These are phyloP conservation scores for Aciculosporium take DNA, from an alignment of 2,329 filamentous ascomycete species.

Conservation along the genomic window DNA sequence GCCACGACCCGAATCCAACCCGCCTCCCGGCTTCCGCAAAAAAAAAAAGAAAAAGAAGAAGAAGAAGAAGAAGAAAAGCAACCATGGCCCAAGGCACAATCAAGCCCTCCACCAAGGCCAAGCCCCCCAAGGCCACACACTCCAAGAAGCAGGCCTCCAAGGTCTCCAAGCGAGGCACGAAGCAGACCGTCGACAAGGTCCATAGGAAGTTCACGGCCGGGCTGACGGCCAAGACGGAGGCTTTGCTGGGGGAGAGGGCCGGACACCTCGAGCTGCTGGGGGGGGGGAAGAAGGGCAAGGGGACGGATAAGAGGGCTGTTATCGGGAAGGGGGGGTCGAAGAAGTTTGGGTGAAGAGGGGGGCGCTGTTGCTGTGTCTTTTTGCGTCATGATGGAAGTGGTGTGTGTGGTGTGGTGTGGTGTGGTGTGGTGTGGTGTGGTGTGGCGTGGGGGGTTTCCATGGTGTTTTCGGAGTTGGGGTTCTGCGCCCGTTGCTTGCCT, in stretches of 20 bases:
- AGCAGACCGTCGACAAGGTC: constrained; percentile 35
- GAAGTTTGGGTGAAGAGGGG: constrained; percentile 42
- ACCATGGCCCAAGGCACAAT: constrained; percentile 41
- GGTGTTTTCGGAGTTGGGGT: too few species aligned
- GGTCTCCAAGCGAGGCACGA: constrained; percentile 33
- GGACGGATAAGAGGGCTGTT: constrained; percentile 22
- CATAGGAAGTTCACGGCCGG: constrained; percentile 41
- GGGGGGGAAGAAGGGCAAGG: constrained; percentile 34
- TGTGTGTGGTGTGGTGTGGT: too few species aligned
- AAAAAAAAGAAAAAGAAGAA: neutral
- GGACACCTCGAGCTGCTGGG: constrained; percentile 47
- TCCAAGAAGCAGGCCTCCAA: constrained; percentile 30
- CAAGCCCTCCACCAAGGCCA: constrained; percentile 31
- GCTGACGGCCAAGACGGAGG: constrained; percentile 40
- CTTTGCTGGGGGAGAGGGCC: constrained; percentile 42
- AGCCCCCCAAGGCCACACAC: constrained; percentile 25
- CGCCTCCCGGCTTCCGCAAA: too few species aligned
- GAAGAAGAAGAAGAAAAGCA: neutral
- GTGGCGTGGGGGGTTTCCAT: neutral
- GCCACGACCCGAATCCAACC: too few species aligned
- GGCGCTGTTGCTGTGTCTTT: too few species aligned
- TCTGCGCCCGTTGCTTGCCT: too few species aligned
- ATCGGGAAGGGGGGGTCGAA: constrained; percentile 33
- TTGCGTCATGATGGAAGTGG: too few species aligned
- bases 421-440: too few species aligned